phyloP scores from a whole-genome alignment of 176 grass and related monocot species.

The Lolium rigidum region DNA sequence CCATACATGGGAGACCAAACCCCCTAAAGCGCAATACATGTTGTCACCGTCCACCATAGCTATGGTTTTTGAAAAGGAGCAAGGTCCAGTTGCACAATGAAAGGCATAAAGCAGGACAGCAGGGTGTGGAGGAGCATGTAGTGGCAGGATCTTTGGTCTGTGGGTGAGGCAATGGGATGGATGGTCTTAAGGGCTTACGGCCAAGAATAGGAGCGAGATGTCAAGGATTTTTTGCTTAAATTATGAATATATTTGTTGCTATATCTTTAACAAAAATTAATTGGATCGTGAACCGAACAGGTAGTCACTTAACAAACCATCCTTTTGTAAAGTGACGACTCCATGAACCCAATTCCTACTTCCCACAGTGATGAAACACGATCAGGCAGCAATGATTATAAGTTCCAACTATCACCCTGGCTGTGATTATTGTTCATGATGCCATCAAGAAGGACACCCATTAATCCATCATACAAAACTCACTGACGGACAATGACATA shows the following conservation, averaged over 20 bases:
- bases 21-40: background rate
- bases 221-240: background rate
- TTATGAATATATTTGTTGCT: background rate
- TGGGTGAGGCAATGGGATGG: background rate
- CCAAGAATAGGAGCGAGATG: background rate
- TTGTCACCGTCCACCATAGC: background rate
- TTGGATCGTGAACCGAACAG: background rate
- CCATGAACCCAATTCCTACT: background rate
- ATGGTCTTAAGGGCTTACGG: background rate
- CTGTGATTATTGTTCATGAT: background rate
- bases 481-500: background rate
- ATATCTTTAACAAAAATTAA: background rate
- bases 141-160: background rate
- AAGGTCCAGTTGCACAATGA: background rate
- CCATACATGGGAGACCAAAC: background rate
- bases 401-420: slow-evolving; percentile 4
- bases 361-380: background rate
- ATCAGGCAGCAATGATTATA: background rate
- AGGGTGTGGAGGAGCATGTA: background rate
- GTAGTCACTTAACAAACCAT: background rate
- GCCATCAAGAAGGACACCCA: slow-evolving; percentile 1
- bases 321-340: background rate
- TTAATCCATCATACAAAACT: background rate
- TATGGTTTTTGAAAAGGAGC: background rate
- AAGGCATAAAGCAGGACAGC: background rate